Percentiles rank a stretch among this genome's conserved stretches.
Evolutionary conservation across 2,329 filamentous ascomycete genomes (phyloP).

Genomic region (Purpureocillium lavendulum): DNA sequence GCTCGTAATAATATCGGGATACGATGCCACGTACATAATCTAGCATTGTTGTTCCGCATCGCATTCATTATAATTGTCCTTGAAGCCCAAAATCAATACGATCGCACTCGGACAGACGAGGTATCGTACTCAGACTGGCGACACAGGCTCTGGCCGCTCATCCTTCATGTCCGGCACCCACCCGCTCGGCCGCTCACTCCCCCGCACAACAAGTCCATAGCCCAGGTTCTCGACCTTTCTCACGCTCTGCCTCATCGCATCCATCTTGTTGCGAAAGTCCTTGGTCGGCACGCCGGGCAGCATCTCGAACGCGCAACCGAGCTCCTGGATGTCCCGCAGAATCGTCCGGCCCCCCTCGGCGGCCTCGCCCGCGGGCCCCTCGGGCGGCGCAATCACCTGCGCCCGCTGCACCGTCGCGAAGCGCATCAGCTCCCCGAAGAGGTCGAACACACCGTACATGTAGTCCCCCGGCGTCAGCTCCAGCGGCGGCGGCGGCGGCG

Average conservation of each 20-base stretch:
- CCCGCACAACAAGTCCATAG: conserved; percentile 81
- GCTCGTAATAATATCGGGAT: too few species aligned
- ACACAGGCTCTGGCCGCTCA: conserved; percentile 20
- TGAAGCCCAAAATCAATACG: too few species aligned
- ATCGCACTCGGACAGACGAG: too few species aligned
- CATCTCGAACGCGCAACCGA: conserved; percentile 70
- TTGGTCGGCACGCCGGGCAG: conserved; percentile 51
- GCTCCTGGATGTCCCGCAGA: conserved; percentile 69
- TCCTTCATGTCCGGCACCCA: conserved; percentile 74
- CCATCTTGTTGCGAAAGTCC: conserved; percentile 68
- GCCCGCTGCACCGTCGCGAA: conserved; percentile 83
- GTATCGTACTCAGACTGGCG: conserved; percentile 18
- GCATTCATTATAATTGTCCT: too few species aligned
- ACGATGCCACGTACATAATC: too few species aligned
- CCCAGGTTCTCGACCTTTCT: conserved; percentile 88
- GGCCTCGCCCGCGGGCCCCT: too few species aligned
- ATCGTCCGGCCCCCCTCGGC: conserved; percentile 43
- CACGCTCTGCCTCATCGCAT: conserved; percentile 79
- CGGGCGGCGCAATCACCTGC: too few species aligned
- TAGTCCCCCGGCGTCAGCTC: conserved; percentile 75
- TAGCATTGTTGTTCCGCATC: too few species aligned
- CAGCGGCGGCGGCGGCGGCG: conserved; percentile 44
- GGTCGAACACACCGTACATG: conserved; percentile 81
- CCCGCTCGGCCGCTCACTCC: conserved; percentile 79
- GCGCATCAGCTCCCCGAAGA: conserved; percentile 94